These are phyloP conservation scores for Knoxia roxburghii DNA, from an alignment of 257 asterid genomes.

Conservation along the genomic window DNA sequence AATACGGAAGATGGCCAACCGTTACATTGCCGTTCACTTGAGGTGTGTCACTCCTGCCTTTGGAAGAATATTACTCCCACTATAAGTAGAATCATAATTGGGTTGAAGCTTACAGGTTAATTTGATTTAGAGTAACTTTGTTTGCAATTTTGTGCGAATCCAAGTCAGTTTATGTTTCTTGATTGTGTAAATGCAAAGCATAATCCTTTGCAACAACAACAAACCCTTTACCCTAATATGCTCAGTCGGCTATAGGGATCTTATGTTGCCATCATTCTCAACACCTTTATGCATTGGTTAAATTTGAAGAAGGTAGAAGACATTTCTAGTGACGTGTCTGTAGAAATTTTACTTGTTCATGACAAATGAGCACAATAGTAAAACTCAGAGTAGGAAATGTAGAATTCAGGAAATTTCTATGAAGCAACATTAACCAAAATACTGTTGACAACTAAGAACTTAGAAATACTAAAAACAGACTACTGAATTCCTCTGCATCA, in stretches of 20 bases:
- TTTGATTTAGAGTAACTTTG: background rate
- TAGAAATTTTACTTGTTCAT: background rate
- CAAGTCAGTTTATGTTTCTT: background rate
- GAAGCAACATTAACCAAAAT: too few relatives aligned
- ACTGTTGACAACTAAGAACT: too few relatives aligned
- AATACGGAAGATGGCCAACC: conserved; percentile 79
- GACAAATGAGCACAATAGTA: background rate
- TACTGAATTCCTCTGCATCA: too few relatives aligned
- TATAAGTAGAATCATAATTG: background rate
- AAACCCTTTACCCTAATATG: too few relatives aligned
- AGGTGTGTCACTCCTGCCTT: conserved; percentile 46
- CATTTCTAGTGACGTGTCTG: background rate
- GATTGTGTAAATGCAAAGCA: background rate
- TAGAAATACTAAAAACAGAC: too few relatives aligned
- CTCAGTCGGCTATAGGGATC: too few relatives aligned
- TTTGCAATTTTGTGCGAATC: background rate
- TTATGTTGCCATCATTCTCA: too few relatives aligned
- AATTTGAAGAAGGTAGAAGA: background rate
- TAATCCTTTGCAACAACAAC: too few relatives aligned
- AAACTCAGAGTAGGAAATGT: too few relatives aligned
- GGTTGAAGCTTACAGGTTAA: background rate
- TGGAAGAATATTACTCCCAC: background rate
- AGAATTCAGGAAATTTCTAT: too few relatives aligned
- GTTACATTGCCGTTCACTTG: conserved; percentile 88
- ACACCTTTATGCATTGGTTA: too few relatives aligned